Base-by-base conservation (phyloP, 306 rosid genomes). In the Luffa acutangula region DNA sequence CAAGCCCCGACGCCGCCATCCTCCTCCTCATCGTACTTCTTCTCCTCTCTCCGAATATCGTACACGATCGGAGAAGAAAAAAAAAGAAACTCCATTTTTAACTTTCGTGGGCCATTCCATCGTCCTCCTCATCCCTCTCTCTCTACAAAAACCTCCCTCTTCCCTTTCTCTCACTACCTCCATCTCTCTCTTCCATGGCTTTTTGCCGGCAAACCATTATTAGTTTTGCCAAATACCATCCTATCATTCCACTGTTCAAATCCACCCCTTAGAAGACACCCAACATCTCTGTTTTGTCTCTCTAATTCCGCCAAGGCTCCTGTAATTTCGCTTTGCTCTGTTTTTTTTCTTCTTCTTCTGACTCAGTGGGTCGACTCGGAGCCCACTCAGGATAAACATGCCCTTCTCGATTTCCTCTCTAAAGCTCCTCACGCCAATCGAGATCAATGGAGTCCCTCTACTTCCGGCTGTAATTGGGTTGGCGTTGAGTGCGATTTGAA, bases 371-470 rank as follows among this genome's bases (percentile, higher is more conserved):
- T 87, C 33, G 46, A 75, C 83, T 86, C 97, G 59, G 97, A 96
- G 87, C 96, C 94, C 17, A 88, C 90, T 74, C 90, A 81, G 84
- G 99, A 96, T 78, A 89, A 90, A 88, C 92, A 91, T 86, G 94
- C 99, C 4, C 93, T 96, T 84, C 90, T 93, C 54, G 91, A 89
- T 59, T 96, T 96, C 33, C 21, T 93, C 39, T 82, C 89, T 18
- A 63, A 78, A 74, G 84, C 89, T 54, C 97, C 86, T 1, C 99
- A 96, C 84, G 86, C 86, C 0, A 89, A 77, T 49, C 96, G 99
- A 0, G 57, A 91, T 72, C 89, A 85, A 56, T 96, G 99, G 99
- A 93, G 91, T 89, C 31, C 87, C 0, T 83, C 98, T 25, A 86
- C 5, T 25, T 93, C 99, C 15, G 96, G 86, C 41, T 96, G 99